These are phyloP conservation scores for Picocystis sp. DNA, from an alignment of 163 green algal genomes.

Conservation along the genomic window DNA sequence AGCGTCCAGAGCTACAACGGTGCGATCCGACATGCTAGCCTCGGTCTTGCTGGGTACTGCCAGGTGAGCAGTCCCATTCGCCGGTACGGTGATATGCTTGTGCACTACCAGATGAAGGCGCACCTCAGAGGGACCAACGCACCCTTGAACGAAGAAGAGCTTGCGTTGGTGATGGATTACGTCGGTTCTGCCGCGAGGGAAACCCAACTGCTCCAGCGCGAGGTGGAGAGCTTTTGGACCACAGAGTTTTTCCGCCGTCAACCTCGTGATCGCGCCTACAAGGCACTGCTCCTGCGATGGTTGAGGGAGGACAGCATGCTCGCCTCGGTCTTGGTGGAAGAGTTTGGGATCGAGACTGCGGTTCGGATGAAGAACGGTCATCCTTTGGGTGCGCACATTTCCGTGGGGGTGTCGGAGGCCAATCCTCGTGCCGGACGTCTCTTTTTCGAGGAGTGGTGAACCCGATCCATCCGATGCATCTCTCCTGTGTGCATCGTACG, in stretches of 20 bases:
- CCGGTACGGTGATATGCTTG: conserved; percentile 30
- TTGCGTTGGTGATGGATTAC: conserved; percentile 1
- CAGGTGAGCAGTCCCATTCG: conserved; percentile 83
- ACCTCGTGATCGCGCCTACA: neutral
- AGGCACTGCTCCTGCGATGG: conserved; percentile 1
- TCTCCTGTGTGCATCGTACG: no score
- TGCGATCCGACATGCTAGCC: conserved; percentile 34
- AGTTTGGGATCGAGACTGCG: conserved; percentile 1
- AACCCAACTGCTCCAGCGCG: neutral
- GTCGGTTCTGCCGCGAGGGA: neutral
- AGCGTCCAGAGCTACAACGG: conserved; percentile 18
- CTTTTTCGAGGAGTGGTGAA: no score
- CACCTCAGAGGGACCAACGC: conserved; percentile 10
- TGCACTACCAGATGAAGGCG: conserved; percentile 27
- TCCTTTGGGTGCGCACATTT: no score
- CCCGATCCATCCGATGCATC: no score
- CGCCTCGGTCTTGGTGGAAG: neutral
- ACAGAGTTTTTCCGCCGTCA: neutral
- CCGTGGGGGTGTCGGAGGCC: no score
- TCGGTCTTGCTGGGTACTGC: conserved; percentile 71
- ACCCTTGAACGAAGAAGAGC: conserved; percentile 5
- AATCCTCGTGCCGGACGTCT: no score
- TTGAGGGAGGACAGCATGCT: conserved; percentile 3
- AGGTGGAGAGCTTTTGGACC: neutral
- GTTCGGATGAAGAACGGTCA: no score